Evolutionary conservation across 2,329 filamentous ascomycete genomes (phyloP), one percentile per base, ranked within the genome.

Genomic region (Aspergillus pseudoglaucus): DNA sequence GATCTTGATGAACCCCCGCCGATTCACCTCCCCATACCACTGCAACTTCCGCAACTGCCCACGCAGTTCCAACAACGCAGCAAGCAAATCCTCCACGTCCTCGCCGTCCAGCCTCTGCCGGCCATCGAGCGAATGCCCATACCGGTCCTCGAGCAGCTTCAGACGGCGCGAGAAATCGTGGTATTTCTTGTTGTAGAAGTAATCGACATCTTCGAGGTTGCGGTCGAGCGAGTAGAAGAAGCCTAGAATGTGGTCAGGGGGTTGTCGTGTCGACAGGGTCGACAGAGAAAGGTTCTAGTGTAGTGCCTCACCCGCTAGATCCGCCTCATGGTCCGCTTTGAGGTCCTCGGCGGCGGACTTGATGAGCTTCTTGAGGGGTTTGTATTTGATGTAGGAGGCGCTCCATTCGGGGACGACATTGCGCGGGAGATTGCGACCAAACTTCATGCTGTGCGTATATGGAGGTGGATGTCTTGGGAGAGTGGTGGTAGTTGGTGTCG

Each of bases 1-100:
- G 68, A 98, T 98, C 74, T 98, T 98, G 67, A 94, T 82, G 62
- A 98, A 98, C 2, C 93, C 93, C 54, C 88, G 80, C 45, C 90
- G 82, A 68, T 98, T 98, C 61, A 97, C 91, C 71, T 97, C 91
- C 44, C 90, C 91, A 65, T 97, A 98, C 90, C 90, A 97, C 67
- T 95, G 88, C 45, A 98, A 75, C 61, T 97, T 97, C 50, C 93
- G 81, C 56, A 97, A 72, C 64, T 94, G 88, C 45, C 84, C 85
- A 48, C 93, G 82, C 51, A 97, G 77, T 69, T 98, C 93, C 27
- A 97, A 79, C 44, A 98, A 75, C 32, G 90, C 90, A 32, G 87
- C 89, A 75, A 94, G 87, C 42, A 97, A 77, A 69, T 98, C 93
- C 67, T 96, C 88, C 39, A 85, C 78, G 70, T 98, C 93, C 64